Evolutionary conservation across 2,329 filamentous ascomycete genomes (phyloP).

Genomic region (Dissoconium aciculare): DNA sequence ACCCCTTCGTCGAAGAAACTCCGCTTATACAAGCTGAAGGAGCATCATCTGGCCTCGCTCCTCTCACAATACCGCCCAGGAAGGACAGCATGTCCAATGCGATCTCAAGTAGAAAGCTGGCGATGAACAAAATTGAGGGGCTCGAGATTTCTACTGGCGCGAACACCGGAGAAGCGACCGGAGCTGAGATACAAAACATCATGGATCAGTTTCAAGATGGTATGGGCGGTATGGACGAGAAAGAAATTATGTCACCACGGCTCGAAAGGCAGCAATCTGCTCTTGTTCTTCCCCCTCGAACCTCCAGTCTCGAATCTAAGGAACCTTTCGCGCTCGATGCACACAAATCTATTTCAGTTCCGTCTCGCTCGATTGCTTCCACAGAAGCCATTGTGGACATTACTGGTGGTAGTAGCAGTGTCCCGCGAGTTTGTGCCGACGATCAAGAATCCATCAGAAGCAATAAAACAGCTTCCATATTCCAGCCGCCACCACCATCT

Average conservation of each 20-base stretch:
- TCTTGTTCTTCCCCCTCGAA: slow-evolving; percentile 62
- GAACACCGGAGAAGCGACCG: no score
- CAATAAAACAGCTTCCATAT: slow-evolving; percentile 32
- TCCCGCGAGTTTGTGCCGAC: slow-evolving; percentile 13
- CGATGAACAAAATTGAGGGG: no score
- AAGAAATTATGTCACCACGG: slow-evolving; percentile 85
- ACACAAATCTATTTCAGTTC: slow-evolving; percentile 9
- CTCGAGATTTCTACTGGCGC: no score
- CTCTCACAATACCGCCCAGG: no score
- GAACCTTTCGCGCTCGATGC: slow-evolving; percentile 14
- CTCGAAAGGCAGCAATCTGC: slow-evolving; percentile 70
- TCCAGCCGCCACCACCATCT: slow-evolving; percentile 40
- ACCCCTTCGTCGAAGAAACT: no score
- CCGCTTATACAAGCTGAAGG: no score
- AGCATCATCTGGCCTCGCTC: no score
- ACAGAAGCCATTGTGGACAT: slow-evolving; percentile 8
- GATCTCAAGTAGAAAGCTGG: no score
- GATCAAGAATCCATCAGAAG: slow-evolving; percentile 18
- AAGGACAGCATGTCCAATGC: no score
- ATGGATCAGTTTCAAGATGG: slow-evolving; percentile 88
- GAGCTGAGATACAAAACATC: slow-evolving; percentile 83
- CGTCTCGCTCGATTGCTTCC: neutral
- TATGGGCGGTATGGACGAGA: slow-evolving; percentile 42
- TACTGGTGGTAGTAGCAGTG: slow-evolving; percentile 15
- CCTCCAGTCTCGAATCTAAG: slow-evolving; percentile 66